Base-by-base conservation (phyloP, 768 basidiomycete species). In the Termitomyces sp. region DNA sequence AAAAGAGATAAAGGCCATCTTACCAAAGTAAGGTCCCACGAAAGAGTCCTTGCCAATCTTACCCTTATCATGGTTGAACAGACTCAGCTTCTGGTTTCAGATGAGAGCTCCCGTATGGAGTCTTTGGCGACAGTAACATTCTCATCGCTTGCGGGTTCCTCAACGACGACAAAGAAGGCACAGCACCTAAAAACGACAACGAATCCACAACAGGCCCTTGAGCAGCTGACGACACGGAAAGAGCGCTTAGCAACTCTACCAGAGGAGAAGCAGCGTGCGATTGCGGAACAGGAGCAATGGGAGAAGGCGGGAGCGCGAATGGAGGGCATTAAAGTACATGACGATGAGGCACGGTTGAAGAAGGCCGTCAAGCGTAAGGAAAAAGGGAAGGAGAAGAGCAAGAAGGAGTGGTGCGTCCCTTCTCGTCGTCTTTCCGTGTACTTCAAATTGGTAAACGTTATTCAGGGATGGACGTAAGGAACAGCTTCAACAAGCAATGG, bases 361-460 rank as follows among this genome's bases (percentile, higher is more conserved):
- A 98, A 97, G 76, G 94, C 94, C 42, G 86, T 84, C 8, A 98
- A 97, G 79, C 79, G 91, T 70, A 88, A 91, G 62, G 96, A 97
- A 73, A 95, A 96, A 71, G 86, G 86, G 64, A 98, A 98, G 70
- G 66, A 59, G 24, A 95, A 91, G 76, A 86, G 86, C 58, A 91
- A 90, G 70, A 90, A 89, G 67, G 80, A 82, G 44, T 98, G 96
- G 95, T 95, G 61, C 76, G 34, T 57, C 46, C 32, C 36, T 24
- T 53, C 44, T 57, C 26, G 37, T 64, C 16, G 49, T 36, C 39
- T 60, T 50, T 34, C 16, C 36, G 34, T 10, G 36, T 32, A n/a
- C 27, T 8, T 30, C 5, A 46, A 33, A 5, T 53, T 24, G 32
- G 20, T 58, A 62, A 30, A 40, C 43, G 37, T 9, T 53, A 24